Conservation (phyloP, 345 rosid genomes). For the Kernera saxatilis region DNA sequence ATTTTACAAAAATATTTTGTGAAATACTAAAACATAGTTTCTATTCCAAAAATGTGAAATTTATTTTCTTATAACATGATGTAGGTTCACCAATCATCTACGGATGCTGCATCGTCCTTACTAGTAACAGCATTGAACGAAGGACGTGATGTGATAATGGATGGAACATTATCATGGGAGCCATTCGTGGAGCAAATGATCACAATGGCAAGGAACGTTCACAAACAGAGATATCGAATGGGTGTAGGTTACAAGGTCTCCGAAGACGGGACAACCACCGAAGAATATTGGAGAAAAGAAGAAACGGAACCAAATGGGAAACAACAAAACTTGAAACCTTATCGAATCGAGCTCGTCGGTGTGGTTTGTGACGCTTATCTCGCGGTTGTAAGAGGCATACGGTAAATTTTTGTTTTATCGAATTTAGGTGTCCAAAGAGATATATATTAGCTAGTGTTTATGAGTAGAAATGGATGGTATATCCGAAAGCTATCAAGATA, state of each 20-base stretch:
- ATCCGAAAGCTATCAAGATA: not conserved
- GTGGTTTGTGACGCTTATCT: constrained; percentile 91
- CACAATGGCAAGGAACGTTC: constrained; percentile 80
- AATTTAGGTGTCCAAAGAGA: no score
- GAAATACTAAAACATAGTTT: no score
- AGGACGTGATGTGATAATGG: constrained; percentile 96
- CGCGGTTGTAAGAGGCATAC: constrained; percentile 82
- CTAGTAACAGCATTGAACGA: constrained; percentile 90
- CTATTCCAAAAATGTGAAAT: no score
- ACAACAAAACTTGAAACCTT: constrained; percentile 46
- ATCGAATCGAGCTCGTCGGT: constrained; percentile 75
- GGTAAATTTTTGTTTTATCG: constrained; percentile 32
- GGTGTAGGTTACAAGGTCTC: constrained; percentile 70
- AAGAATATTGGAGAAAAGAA: constrained; percentile 72
- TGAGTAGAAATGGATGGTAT: not conserved
- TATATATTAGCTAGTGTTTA: not conserved
- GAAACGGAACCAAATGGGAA: constrained; percentile 29
- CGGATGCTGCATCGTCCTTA: constrained; percentile 81
- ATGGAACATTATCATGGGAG: constrained; percentile 87
- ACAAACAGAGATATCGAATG: constrained; percentile 65
- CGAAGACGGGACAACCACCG: constrained; percentile 54
- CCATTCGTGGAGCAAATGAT: constrained; percentile 89
- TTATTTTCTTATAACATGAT: no score
- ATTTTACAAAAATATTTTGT: no score
- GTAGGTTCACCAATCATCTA: constrained; percentile 88